These are phyloP conservation scores for Coleophoma cylindrospora DNA, from an alignment of 2,329 filamentous ascomycete genomes.

Conservation along the genomic window DNA sequence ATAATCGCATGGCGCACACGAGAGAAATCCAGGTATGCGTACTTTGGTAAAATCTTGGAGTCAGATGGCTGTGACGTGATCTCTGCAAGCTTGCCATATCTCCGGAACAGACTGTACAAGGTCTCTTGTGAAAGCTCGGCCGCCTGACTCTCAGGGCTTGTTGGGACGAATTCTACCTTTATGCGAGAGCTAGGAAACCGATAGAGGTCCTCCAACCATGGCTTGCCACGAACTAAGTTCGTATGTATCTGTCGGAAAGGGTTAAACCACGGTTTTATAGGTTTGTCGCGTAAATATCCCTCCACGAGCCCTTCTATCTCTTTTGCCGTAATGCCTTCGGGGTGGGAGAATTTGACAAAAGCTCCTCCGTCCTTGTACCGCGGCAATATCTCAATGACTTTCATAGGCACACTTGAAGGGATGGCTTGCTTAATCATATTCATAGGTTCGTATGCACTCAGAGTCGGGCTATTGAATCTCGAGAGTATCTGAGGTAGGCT, in stretches of 20 bases:
- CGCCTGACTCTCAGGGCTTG: constrained; percentile 62
- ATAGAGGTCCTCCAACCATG: constrained; percentile 92
- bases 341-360: constrained; percentile 77
- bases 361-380: constrained; percentile 87
- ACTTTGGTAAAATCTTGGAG: constrained; percentile 79
- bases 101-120: constrained; percentile 80
- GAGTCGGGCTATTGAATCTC: constrained; percentile 42
- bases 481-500: constrained; percentile 43
- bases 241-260: constrained; percentile 69
- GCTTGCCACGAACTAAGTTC: constrained; percentile 72
- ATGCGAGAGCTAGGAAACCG: constrained; percentile 72
- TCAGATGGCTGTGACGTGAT: constrained; percentile 79
- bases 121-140: constrained; percentile 82
- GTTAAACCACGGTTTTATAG: constrained; percentile 85
- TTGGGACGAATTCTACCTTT: constrained; percentile 79
- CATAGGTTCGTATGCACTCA: constrained; percentile 50
- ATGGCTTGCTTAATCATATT: constrained; percentile 55
- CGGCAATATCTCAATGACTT: constrained; percentile 77
- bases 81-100: constrained; percentile 85
- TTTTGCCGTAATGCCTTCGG: constrained; percentile 33
- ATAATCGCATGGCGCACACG: constrained; percentile 73
- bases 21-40: constrained; percentile 73
- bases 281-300: constrained; percentile 60
- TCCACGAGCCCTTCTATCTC: constrained; percentile 57
- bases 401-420: constrained; percentile 55